Conservation (phyloP, 2,329 filamentous ascomycete genomes). For the Nemania sp. region DNA sequence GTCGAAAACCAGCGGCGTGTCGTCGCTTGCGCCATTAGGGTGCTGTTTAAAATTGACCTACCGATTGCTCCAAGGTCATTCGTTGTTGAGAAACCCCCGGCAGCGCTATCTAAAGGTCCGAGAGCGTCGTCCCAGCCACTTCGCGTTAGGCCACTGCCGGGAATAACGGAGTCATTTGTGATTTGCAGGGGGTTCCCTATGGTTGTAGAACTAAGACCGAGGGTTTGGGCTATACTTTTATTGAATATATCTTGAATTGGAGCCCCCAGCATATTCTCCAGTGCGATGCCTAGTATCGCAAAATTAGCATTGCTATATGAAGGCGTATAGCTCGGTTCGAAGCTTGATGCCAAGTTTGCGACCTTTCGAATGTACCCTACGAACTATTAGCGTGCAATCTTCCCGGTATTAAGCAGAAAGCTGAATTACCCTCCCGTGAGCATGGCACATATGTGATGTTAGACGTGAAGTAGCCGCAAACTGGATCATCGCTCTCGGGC, state of each 20-base stretch:
- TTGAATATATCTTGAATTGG: conserved; percentile 24
- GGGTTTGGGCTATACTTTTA: conserved; percentile 17
- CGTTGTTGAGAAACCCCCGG: conserved; percentile 30
- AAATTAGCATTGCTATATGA: conserved; percentile 35
- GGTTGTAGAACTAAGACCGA: conserved; percentile 20
- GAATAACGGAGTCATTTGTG: conserved; percentile 29
- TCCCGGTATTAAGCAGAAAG: background rate
- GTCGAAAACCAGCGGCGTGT: conserved; percentile 31
- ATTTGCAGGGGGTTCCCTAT: conserved; percentile 18
- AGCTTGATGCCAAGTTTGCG: conserved; percentile 25
- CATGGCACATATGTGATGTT: conserved; percentile 24
- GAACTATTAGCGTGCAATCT: background rate
- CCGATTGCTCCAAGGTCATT: conserved; percentile 27
- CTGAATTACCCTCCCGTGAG: conserved; percentile 17
- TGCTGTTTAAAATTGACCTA: conserved; percentile 28
- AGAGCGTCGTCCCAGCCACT: conserved; percentile 27
- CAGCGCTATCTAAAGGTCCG: conserved; percentile 23
- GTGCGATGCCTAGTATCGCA: conserved; percentile 26
- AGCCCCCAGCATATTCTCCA: conserved; percentile 23
- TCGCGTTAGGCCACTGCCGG: conserved; percentile 10
- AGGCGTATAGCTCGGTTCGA: conserved; percentile 24
- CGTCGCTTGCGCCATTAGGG: conserved; percentile 17
- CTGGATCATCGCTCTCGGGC: conserved; percentile 25
- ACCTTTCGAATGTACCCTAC: conserved; percentile 26
- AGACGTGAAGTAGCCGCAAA: conserved; percentile 30